Evolutionary conservation across 208 protist genomes (phyloP).

Genomic region (Strigomonas culicis): DNA sequence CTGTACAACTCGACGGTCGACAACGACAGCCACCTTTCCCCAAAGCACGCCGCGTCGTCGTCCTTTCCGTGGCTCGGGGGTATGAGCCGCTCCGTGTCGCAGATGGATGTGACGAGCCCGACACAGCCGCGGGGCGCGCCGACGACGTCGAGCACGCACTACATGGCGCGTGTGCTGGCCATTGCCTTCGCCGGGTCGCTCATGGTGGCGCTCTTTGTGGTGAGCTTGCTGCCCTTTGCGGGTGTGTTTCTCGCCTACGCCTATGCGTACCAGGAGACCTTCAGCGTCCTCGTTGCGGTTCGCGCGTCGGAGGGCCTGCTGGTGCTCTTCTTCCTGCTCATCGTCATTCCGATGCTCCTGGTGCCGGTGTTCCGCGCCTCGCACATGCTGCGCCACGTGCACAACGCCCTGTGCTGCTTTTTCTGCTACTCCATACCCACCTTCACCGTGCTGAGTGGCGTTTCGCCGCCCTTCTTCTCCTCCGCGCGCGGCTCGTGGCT

Average conservation of each 20-base stretch:
- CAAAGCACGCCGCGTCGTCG: neutral
- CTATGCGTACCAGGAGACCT: constrained; percentile 43
- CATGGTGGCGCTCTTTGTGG: constrained; percentile 40
- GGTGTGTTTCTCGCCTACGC: constrained; percentile 25
- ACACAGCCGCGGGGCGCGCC: neutral
- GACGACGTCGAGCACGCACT: constrained; percentile 19
- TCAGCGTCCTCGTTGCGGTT: constrained; percentile 21
- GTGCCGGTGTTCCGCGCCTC: constrained; percentile 24
- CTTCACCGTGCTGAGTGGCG: constrained; percentile 38
- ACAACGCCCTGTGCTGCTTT: constrained; percentile 53
- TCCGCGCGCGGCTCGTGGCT: constrained; percentile 47
- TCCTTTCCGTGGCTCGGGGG: neutral
- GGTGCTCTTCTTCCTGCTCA: neutral
- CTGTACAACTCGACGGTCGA: neutral
- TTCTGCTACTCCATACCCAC: constrained; percentile 78
- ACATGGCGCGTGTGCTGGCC: constrained; percentile 1
- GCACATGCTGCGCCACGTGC: constrained; percentile 24
- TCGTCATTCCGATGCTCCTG: constrained; percentile 22
- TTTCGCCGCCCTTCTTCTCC: constrained; percentile 45
- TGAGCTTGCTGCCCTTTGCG: constrained; percentile 39
- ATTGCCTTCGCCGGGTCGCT: constrained; percentile 20
- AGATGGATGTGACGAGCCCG: neutral
- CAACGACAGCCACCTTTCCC: neutral
- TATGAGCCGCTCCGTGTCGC: neutral
- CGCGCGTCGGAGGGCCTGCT: constrained; percentile 33